Percentiles rank a stretch among this genome's conserved stretches.
phyloP scores from a whole-genome alignment of 306 rosid genomes.

The Gynostemma pentaphyllum region DNA sequence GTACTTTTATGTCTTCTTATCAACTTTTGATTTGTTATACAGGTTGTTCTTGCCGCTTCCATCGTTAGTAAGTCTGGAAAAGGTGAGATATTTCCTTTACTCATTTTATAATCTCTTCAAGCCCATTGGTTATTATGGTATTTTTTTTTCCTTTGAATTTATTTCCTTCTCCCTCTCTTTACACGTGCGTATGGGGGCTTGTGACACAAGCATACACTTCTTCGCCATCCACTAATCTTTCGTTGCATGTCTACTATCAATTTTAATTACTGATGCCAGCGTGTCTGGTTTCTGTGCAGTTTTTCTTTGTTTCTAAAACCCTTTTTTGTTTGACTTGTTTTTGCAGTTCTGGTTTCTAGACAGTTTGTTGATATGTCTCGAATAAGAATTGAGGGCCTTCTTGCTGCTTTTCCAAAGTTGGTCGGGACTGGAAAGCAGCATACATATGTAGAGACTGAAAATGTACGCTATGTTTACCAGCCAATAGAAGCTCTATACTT shows the following conservation, averaged over 20 bases:
- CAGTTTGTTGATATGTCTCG: constrained; percentile 93
- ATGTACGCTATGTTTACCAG: constrained; percentile 94
- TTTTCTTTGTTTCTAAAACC: not conserved
- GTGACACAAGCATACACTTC: not conserved
- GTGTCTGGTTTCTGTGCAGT: not conserved
- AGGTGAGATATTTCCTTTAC: constrained; percentile 38
- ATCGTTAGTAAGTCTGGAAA: constrained; percentile 83
- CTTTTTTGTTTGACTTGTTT: not conserved
- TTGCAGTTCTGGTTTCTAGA: constrained; percentile 84
- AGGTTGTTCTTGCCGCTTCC: constrained; percentile 97
- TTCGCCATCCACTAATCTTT: not conserved
- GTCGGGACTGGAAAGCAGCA: constrained; percentile 94
- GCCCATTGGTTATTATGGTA: not conserved
- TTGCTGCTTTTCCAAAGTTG: constrained; percentile 94
- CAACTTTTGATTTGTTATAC: constrained; percentile 12
- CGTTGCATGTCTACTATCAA: not conserved
- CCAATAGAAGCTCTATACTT: constrained; percentile 86
- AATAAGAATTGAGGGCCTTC: constrained; percentile 93
- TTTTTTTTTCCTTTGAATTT: not conserved
- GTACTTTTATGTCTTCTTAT: constrained; percentile 3
- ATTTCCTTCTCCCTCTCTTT: not conserved
- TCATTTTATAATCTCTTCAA: not conserved
- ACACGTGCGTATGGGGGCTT: not conserved
- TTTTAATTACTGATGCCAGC: not conserved
- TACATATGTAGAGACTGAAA: constrained; percentile 89